Conservation (phyloP, 108 stramenopile genomes). For the Seminavis robusta region DNA sequence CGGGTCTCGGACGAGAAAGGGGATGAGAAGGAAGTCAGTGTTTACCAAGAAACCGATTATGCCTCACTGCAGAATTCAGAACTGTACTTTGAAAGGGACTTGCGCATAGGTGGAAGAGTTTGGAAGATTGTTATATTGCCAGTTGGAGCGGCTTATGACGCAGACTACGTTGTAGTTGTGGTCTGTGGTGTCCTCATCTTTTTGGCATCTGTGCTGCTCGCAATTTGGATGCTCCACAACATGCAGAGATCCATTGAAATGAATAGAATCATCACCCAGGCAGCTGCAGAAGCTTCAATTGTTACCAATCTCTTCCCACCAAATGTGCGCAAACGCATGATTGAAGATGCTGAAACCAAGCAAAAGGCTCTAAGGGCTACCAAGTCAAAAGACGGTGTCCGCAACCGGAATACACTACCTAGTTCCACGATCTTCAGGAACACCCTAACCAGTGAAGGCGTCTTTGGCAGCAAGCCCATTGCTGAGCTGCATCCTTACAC, state of each 20-base stretch:
- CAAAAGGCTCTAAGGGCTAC: too few species aligned
- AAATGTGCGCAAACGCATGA: not conserved
- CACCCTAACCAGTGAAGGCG: too few species aligned
- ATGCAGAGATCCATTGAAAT: not conserved
- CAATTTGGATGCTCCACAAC: not conserved
- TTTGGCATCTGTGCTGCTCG: not conserved
- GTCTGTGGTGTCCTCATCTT: not conserved
- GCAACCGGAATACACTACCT: too few species aligned
- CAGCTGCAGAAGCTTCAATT: not conserved
- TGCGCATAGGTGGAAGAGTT: not conserved
- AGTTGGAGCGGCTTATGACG: not conserved
- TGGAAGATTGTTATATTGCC: not conserved
- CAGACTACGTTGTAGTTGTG: not conserved
- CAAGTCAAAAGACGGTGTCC: too few species aligned
- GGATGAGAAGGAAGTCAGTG: not conserved
- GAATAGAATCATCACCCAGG: not conserved
- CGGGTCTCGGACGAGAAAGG: not conserved
- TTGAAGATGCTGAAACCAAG: too few species aligned
- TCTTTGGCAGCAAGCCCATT: too few species aligned
- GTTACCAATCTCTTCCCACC: not conserved
- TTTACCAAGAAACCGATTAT: not conserved
- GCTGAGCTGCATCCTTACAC: not conserved
- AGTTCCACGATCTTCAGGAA: too few species aligned
- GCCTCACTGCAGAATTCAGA: too few species aligned
- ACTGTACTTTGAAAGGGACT: too few species aligned